A percentile compares a stretch with the other conserved stretches of the same genome.
These are phyloP conservation scores for Posidonia oceanica DNA, from an alignment of 116 monocot species.

Conservation along the genomic window DNA sequence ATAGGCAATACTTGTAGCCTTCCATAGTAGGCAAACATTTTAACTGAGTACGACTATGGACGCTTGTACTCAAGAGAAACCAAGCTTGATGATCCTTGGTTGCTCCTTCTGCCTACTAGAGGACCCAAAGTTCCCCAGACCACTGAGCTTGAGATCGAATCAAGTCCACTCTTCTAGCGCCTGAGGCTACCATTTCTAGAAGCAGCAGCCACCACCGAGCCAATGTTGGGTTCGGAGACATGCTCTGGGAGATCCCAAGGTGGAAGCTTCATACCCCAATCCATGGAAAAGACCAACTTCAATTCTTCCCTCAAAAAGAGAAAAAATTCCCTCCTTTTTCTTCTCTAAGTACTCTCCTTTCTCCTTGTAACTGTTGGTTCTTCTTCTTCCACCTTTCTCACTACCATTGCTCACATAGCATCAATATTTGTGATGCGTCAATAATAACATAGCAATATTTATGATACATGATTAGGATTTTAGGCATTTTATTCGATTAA, in stretches of 20 bases:
- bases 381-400: neutral
- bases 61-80: no score
- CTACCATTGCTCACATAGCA: neutral
- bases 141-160: slow-evolving; percentile 66
- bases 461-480: no score
- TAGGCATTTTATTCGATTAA: no score
- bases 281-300: slow-evolving; percentile 17
- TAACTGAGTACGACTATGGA: no score
- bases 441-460: no score
- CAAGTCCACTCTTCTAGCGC: slow-evolving; percentile 3
- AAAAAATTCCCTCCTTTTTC: neutral
- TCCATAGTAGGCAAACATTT: no score
- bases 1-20: no score
- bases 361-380: neutral
- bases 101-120: slow-evolving; percentile 21
- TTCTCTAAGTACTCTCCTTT: neutral
- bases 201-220: slow-evolving; percentile 10
- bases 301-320: neutral
- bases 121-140: slow-evolving; percentile 23
- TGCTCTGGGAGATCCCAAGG: slow-evolving; percentile 32
- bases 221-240: slow-evolving; percentile 13
- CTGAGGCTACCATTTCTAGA: slow-evolving; percentile 3
- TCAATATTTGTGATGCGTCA: no score
- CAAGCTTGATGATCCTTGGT: no score
- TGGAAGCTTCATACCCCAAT: slow-evolving; percentile 46